Base-by-base conservation (phyloP, 1,139 yeast genomes). In the Suhomyces ambrosiae region DNA sequence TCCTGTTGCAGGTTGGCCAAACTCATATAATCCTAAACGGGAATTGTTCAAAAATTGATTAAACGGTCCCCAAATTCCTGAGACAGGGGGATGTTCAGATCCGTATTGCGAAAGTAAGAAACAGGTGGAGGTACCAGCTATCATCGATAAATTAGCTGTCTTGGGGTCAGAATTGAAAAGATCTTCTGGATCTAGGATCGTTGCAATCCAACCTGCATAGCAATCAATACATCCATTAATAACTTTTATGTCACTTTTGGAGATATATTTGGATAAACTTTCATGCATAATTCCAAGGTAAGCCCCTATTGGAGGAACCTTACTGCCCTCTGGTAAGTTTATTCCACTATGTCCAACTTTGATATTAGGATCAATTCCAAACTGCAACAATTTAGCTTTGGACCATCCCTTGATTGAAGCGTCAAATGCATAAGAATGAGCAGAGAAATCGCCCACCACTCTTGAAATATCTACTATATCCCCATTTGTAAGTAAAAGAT, bases 71-170 rank as follows among this genome's bases (percentile, higher is more conserved):
- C 84, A 79, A 3, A 77, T 56, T 0, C 82, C 82, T 0, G 61
- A 54, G 2, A 66, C 22, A 5, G 26, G 23, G 2, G 23, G 11
- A 5, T 30, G 27, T 2, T 17, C 4, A 1, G 10, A 10, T 1
- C 30, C 21, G 1, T 37, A 35, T 3, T 60, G 53, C 1, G 68
- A 64, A 7, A 68, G 49, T 3, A 79, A 47, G 42, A 67, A 77
- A 45, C 85, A 79, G 0, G 83, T 78, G 5, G 82, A 77, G 0
- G 84, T 79, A 0, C 84, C 84, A 1, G 83, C 84, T 7, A 77
- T 71, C 74, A 78, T 69, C 2, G 76, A 63, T 13, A 77, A 45
- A 7, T 31, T 35, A 61, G 50, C 7, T 21, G 45, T 19, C 40
- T 47, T 2, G 7, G 52, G 44, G 46, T 55, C 44, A 3, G 29